These are phyloP conservation scores for Aspergillus baeticus DNA, from an alignment of 495 filamentous ascomycete species.

Conservation along the genomic window DNA sequence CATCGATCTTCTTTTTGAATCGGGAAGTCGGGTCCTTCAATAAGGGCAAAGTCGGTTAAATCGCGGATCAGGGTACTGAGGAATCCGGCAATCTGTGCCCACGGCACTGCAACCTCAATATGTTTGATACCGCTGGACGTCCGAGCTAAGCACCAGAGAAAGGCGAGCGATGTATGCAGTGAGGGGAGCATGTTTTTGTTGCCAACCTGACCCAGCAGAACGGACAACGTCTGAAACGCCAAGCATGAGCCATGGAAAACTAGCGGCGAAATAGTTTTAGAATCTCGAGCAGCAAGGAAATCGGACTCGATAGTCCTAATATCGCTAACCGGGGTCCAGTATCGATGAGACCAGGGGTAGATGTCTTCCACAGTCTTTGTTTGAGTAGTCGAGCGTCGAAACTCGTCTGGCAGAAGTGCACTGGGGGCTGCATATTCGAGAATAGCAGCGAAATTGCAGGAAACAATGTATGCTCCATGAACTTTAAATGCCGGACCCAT, in stretches of 20 bases:
- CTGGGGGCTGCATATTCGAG: slow-evolving; percentile 62
- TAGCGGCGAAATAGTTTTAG: slow-evolving; percentile 17
- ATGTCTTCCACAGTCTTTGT: slow-evolving; percentile 32
- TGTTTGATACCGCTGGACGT: slow-evolving; percentile 49
- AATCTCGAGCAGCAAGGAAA: slow-evolving; percentile 13
- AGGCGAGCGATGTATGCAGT: slow-evolving; percentile 67
- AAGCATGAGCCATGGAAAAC: slow-evolving; percentile 41
- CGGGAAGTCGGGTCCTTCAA: slow-evolving; percentile 55
- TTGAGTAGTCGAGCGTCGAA: slow-evolving; percentile 34
- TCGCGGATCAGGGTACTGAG: slow-evolving; percentile 61
- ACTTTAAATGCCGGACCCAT: slow-evolving; percentile 62
- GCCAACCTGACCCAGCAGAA: slow-evolving; percentile 58
- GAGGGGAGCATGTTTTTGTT: slow-evolving; percentile 67
- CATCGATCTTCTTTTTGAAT: slow-evolving; percentile 56
- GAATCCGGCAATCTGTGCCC: slow-evolving; percentile 59
- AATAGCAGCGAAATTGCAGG: slow-evolving; percentile 53
- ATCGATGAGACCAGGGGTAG: slow-evolving; percentile 19
- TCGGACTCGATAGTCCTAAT: slow-evolving; percentile 12
- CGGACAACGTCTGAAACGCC: slow-evolving; percentile 42
- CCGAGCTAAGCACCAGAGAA: slow-evolving; percentile 60
- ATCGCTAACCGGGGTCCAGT: slow-evolving; percentile 15
- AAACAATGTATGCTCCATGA: slow-evolving; percentile 54
- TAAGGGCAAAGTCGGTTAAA: slow-evolving; percentile 38
- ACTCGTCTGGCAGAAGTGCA: slow-evolving; percentile 37
- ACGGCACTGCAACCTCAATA: slow-evolving; percentile 62